These are phyloP conservation scores for Paraleonurus japonicus DNA, from an alignment of 257 asterid species.

Conservation along the genomic window DNA sequence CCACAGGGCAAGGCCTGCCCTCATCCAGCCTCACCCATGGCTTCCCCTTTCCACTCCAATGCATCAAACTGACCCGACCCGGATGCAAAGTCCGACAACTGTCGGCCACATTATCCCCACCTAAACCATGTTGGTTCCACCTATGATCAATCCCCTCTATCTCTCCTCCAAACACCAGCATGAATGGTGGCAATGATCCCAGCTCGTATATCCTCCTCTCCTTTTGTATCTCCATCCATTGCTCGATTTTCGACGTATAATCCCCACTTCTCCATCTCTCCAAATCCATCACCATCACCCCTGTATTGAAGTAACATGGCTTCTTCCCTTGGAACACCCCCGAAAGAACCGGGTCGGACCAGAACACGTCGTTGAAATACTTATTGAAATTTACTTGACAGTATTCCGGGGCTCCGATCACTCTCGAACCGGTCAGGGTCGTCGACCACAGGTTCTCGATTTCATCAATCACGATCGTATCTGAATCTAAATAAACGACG, in stretches of 20 bases:
- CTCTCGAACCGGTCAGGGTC: conserved; percentile 33
- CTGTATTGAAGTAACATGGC: conserved; percentile 73
- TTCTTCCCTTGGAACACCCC: conserved; percentile 41
- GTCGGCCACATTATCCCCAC: conserved; percentile 65
- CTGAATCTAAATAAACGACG: conserved; percentile 64
- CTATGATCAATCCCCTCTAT: conserved; percentile 55
- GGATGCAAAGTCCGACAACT: conserved; percentile 66
- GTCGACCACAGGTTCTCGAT: conserved; percentile 41
- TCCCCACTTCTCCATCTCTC: conserved; percentile 59
- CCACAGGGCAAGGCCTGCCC: conserved; percentile 56
- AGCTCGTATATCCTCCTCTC: conserved; percentile 60
- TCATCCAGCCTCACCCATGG: conserved; percentile 77
- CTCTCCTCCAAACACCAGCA: conserved; percentile 76
- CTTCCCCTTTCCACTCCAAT: conserved; percentile 90
- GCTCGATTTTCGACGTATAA: conserved; percentile 45
- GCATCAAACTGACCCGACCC: conserved; percentile 76
- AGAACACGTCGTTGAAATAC: conserved; percentile 51
- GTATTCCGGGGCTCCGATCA: conserved; percentile 69
- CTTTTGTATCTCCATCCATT: conserved; percentile 69
- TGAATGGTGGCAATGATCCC: conserved; percentile 70
- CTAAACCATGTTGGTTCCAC: conserved; percentile 86
- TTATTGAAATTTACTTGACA: conserved; percentile 45
- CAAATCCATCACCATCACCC: conserved; percentile 72
- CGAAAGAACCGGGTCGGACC: conserved; percentile 43
- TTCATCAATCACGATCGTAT: conserved; percentile 52